A percentile compares a stretch with the other conserved stretches of the same genome.
Evolutionary conservation across 1,139 yeast species (phyloP).

Genomic region (Yamadazyma oceani): DNA sequence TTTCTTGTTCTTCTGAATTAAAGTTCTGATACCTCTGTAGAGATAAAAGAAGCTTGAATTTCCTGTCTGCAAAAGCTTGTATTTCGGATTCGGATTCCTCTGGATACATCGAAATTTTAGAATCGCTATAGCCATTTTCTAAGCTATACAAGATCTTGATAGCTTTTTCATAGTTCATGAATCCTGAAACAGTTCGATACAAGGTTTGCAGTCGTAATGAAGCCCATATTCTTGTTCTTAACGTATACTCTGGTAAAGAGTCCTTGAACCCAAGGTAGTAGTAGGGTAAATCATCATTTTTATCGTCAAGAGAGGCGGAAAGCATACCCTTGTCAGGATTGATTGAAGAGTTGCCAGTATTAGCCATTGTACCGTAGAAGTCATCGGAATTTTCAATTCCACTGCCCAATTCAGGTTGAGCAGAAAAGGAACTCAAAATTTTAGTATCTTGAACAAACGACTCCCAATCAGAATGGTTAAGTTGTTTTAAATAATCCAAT

Average conservation of each 20-base stretch:
- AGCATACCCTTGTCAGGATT: no score
- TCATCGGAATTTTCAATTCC: no score
- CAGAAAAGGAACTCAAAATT: conserved; percentile 26
- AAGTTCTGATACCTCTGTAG: conserved; percentile 66
- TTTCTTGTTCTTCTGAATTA: conserved; percentile 49
- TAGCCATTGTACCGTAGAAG: no score
- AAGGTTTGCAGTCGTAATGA: conserved; percentile 76
- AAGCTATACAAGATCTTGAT: conserved; percentile 62
- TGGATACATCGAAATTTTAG: conserved; percentile 13
- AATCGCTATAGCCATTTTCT: conserved; percentile 50
- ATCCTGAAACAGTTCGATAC: conserved; percentile 76
- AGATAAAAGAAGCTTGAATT: conserved; percentile 67
- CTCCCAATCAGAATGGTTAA: conserved; percentile 75
- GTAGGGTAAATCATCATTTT: conserved; percentile 61
- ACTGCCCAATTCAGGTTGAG: neutral
- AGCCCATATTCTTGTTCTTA: conserved; percentile 81
- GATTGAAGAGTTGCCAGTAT: no score
- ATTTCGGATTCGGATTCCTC: conserved; percentile 41
- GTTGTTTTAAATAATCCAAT: conserved; percentile 69
- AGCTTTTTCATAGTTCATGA: conserved; percentile 69
- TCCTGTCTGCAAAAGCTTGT: conserved; percentile 57
- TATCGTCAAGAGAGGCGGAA: conserved; percentile 5
- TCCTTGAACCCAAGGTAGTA: conserved; percentile 71
- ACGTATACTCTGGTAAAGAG: conserved; percentile 57
- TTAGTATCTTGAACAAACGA: conserved; percentile 69